These are phyloP conservation scores for Linum trigynum DNA, from an alignment of 345 rosid genomes.

Conservation along the genomic window DNA sequence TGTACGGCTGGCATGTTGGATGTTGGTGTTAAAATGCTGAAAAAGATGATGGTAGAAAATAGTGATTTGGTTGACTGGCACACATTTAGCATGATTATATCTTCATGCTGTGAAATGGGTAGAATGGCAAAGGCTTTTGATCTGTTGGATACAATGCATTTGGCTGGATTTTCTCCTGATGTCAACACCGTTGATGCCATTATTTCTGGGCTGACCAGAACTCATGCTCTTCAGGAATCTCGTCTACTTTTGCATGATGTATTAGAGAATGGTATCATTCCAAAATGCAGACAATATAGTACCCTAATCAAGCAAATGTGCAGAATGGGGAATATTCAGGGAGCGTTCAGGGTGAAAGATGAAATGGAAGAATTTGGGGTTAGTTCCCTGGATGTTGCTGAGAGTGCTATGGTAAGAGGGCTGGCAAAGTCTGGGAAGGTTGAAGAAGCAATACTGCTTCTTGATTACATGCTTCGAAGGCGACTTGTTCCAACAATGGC, in stretches of 20 bases:
- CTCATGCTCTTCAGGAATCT: constrained; percentile 43
- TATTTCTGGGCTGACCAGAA: constrained; percentile 38
- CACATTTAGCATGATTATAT: constrained; percentile 55
- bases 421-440: constrained; percentile 72
- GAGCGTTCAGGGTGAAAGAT: constrained; percentile 57
- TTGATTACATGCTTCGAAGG: constrained; percentile 47
- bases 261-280: constrained; percentile 46
- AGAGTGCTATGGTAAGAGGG: constrained; percentile 81
- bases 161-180: constrained; percentile 40
- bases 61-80: constrained; percentile 30
- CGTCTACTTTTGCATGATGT: constrained; percentile 44
- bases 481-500: constrained; percentile 61
- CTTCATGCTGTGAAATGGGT: constrained; percentile 41
- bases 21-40: constrained; percentile 52
- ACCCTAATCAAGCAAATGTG: constrained; percentile 57
- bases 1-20: constrained; percentile 52
- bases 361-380: constrained; percentile 47
- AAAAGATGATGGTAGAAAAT: constrained; percentile 43
- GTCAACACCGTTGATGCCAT: constrained; percentile 30
- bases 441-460: constrained; percentile 57
- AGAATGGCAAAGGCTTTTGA: constrained; percentile 37
- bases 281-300: constrained; percentile 37
- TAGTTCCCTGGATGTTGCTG: constrained; percentile 49
- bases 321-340: constrained; percentile 45
- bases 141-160: constrained; percentile 43